These are phyloP conservation scores for Eutrema yunnanense DNA, from an alignment of 345 rosid species.

Conservation along the genomic window DNA sequence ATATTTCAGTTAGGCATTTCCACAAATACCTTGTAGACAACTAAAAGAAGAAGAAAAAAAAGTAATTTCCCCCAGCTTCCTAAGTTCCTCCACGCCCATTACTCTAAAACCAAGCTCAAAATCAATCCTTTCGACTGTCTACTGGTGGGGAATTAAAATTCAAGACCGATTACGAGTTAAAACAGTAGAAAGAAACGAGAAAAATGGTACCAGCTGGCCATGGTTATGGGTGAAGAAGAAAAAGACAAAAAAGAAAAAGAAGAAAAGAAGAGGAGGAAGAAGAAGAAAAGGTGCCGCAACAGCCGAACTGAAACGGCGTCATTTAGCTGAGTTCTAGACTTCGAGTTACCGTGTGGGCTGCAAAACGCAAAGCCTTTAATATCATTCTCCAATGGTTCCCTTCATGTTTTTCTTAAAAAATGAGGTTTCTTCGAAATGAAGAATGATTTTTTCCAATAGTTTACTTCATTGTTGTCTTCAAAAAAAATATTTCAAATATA, in stretches of 20 bases:
- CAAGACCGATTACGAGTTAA: neutral
- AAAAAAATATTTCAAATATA: no score
- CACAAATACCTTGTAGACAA: slow-evolving; percentile 16
- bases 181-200: neutral
- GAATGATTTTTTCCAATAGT: no score
- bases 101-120: neutral
- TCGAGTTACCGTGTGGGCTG: neutral
- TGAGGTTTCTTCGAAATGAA: no score
- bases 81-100: slow-evolving; percentile 8
- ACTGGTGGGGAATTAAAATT: neutral
- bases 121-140: neutral
- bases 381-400: no score
- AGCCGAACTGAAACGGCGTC: neutral
- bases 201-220: slow-evolving; percentile 5
- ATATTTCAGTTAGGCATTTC: neutral
- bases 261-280: neutral
- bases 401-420: no score
- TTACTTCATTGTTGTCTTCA: no score
- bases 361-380: neutral
- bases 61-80: neutral
- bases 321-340: neutral
- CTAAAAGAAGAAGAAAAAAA: neutral
- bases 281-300: neutral
- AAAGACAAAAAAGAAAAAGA: neutral
- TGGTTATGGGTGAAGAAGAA: neutral